Conservation (phyloP, 2,329 filamentous ascomycete species). For the Aspergillus proliferans region DNA sequence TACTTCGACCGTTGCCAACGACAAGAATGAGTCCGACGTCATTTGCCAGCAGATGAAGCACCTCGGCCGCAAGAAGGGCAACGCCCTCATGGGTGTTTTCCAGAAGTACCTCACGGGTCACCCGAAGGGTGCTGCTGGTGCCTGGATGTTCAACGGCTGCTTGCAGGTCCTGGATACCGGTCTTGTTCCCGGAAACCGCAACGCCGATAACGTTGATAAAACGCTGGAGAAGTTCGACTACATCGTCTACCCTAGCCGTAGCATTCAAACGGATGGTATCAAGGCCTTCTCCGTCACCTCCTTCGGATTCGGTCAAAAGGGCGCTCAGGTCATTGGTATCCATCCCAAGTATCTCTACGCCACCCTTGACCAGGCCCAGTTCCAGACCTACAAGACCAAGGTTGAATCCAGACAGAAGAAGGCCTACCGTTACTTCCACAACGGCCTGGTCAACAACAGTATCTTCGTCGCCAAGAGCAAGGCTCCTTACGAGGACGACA, state of each 20-base stretch:
- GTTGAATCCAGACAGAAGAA: conserved; percentile 95
- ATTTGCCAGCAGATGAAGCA: conserved; percentile 95
- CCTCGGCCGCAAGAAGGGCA: conserved; percentile 91
- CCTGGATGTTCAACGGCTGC: conserved; percentile 99
- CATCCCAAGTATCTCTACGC: conserved; percentile 95
- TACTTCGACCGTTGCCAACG: conserved; percentile 95
- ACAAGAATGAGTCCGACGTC: conserved; percentile 98
- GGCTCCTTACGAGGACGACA: conserved; percentile 81
- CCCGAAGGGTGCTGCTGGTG: conserved; percentile 97
- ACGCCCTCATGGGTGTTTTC: conserved; percentile 93
- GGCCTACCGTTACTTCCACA: conserved; percentile 97
- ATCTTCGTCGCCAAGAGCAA: conserved; percentile 94
- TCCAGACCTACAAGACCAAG: conserved; percentile 75
- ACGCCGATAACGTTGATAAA: conserved; percentile 94
- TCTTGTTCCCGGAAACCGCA: conserved; percentile 92
- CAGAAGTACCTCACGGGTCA: conserved; percentile 99
- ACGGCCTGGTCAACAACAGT: conserved; percentile 94
- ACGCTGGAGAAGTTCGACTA: conserved; percentile 97
- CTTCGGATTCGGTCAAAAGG: conserved; percentile 99
- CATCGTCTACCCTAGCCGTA: conserved; percentile 92
- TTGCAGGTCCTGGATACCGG: conserved; percentile 92
- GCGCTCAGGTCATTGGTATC: conserved; percentile 92
- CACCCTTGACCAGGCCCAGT: conserved; percentile 81
- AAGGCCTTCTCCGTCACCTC: conserved; percentile 99
- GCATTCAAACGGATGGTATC: conserved; percentile 93